A percentile compares a stretch with the other conserved stretches of the same genome.
These are phyloP conservation scores for Phytophthora sansomeana DNA, from an alignment of 352 stramenopile genomes.

Conservation along the genomic window DNA sequence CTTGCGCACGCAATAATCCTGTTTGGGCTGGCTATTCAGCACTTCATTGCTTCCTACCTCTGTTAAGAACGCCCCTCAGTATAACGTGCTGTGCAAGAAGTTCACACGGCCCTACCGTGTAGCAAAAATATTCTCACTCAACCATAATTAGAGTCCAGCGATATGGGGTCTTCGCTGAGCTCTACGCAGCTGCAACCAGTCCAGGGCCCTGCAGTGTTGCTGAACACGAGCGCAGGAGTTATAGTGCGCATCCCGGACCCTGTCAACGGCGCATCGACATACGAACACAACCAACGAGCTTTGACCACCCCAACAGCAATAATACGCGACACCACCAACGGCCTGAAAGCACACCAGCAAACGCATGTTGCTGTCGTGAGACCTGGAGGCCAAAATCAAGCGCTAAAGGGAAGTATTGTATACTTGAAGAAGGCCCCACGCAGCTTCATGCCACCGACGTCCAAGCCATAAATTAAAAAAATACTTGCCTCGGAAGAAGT, in stretches of 20 bases:
- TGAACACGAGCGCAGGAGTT: constrained; percentile 56
- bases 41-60: too few species aligned
- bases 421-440: constrained; percentile 62
- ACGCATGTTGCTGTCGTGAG: constrained; percentile 47
- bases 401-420: constrained; percentile 61
- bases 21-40: too few species aligned
- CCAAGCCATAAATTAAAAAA: constrained; percentile 7
- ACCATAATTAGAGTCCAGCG: constrained; percentile 17
- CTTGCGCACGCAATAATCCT: too few species aligned
- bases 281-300: constrained; percentile 56
- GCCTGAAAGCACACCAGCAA: constrained; percentile 3
- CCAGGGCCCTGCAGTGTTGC: constrained; percentile 45
- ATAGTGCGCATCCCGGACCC: constrained; percentile 54
- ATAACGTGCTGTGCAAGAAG: background rate
- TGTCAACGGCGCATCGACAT: constrained; percentile 36
- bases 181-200: constrained; percentile 33
- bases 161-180: constrained; percentile 50
- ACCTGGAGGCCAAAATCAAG: constrained; percentile 48
- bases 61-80: too few species aligned
- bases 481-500: background rate
- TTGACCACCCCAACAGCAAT: constrained; percentile 9
- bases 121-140: background rate
- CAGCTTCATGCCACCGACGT: constrained; percentile 2
- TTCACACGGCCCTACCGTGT: background rate
- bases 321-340: background rate